Percentiles rank a stretch among this genome's conserved stretches.
phyloP scores from a whole-genome alignment of 2,329 filamentous ascomycete genomes.

The Ilyonectria mors-panacis region DNA sequence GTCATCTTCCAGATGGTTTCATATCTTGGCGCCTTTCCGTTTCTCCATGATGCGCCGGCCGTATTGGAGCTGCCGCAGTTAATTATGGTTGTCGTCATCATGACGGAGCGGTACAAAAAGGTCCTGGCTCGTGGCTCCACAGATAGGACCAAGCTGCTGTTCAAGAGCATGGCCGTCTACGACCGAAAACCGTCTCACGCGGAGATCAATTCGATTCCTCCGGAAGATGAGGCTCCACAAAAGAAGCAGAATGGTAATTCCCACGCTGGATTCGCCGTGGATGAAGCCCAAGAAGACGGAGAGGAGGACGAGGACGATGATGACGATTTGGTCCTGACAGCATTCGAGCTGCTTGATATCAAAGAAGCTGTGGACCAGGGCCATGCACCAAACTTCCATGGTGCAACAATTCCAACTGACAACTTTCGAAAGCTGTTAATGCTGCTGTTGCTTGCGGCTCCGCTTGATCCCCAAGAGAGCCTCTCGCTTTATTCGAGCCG shows the following conservation, averaged over 20 bases:
- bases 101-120: slow-evolving; percentile 78
- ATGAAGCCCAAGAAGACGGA: slow-evolving; percentile 61
- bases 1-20: slow-evolving; percentile 81
- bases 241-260: slow-evolving; percentile 33
- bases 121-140: slow-evolving; percentile 72
- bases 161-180: slow-evolving; percentile 80
- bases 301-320: slow-evolving; percentile 66
- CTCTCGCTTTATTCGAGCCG: slow-evolving; percentile 73
- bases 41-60: slow-evolving; percentile 78
- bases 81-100: slow-evolving; percentile 79
- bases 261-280: slow-evolving; percentile 62
- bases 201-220: slow-evolving; percentile 11
- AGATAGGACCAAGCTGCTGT: slow-evolving; percentile 76
- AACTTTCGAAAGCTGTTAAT: slow-evolving; percentile 80
- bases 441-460: slow-evolving; percentile 77
- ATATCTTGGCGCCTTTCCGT: slow-evolving; percentile 81
- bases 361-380: slow-evolving; percentile 72
- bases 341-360: slow-evolving; percentile 77
- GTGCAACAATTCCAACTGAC: slow-evolving; percentile 81
- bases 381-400: slow-evolving; percentile 65
- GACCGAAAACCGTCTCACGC: slow-evolving; percentile 68
- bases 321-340: slow-evolving; percentile 77
- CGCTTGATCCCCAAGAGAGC: slow-evolving; percentile 75
- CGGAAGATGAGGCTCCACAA: slow-evolving; percentile 7
- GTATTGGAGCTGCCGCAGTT: slow-evolving; percentile 79